These are phyloP conservation scores for Kwoniella sp. DNA, from an alignment of 768 basidiomycete genomes.

Conservation along the genomic window DNA sequence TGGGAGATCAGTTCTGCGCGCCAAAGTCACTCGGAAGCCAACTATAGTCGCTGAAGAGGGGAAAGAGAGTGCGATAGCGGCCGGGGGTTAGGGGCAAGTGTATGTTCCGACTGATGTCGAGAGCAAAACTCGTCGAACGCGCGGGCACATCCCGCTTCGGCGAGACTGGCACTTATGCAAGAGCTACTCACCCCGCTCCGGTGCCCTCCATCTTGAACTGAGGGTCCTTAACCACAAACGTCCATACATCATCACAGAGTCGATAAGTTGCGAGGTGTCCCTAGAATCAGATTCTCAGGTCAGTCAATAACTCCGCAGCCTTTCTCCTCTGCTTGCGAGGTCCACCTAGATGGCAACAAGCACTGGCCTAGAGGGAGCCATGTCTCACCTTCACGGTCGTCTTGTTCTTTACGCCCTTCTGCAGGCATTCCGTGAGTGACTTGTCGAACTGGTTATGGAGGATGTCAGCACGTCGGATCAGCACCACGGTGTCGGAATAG, in stretches of 20 bases:
- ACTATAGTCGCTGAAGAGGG: too few relatives aligned
- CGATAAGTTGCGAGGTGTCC: conserved; percentile 79
- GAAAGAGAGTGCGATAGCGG: too few relatives aligned
- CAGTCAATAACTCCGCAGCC: too few relatives aligned
- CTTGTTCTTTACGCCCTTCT: conserved; percentile 91
- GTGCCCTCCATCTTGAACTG: conserved; percentile 82
- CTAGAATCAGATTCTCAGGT: conserved; percentile 55
- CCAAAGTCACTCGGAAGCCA: too few relatives aligned
- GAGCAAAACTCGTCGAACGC: too few relatives aligned
- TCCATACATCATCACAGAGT: conserved; percentile 69
- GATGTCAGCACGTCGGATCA: conserved; percentile 4
- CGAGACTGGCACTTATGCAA: too few relatives aligned
- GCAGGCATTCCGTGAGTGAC: conserved; percentile 84
- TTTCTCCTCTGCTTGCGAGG: too few relatives aligned
- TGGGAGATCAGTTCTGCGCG: too few relatives aligned
- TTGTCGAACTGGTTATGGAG: conserved; percentile 69
- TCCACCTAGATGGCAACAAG: background rate
- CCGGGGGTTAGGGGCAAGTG: too few relatives aligned
- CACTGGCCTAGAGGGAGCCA: background rate
- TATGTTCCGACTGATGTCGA: too few relatives aligned
- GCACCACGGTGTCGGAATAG: background rate
- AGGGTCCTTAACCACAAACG: conserved; percentile 91
- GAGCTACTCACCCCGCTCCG: conserved; percentile 21
- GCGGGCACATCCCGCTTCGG: too few relatives aligned
- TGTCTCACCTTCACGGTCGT: conserved; percentile 74